phyloP scores from a whole-genome alignment of 495 filamentous ascomycete genomes.

The Thermochaetoides thermophila region DNA sequence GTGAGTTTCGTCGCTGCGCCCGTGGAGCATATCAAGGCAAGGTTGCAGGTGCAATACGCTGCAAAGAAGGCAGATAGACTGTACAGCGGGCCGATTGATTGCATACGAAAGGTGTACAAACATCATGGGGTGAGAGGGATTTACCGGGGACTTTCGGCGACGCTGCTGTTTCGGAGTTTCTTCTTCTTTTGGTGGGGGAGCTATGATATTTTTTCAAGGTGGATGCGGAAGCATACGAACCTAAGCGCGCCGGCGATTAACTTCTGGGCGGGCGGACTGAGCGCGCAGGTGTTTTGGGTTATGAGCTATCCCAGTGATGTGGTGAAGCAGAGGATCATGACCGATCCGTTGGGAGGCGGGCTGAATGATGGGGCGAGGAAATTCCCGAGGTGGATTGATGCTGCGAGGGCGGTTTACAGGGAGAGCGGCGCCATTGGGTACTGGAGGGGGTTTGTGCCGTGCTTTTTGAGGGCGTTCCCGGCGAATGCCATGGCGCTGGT shows the following conservation, averaged over 20 bases:
- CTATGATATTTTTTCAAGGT: conserved; percentile 68
- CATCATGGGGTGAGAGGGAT: conserved; percentile 62
- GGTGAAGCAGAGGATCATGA: conserved; percentile 97
- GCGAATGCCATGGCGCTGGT: conserved; percentile 90
- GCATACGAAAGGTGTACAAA: conserved; percentile 47
- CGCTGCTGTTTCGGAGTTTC: conserved; percentile 74
- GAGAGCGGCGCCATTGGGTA: conserved; percentile 67
- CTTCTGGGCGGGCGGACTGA: conserved; percentile 92
- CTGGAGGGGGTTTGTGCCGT: conserved; percentile 88
- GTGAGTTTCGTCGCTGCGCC: conserved; percentile 87
- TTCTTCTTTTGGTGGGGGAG: conserved; percentile 98
- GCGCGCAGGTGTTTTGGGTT: conserved; percentile 87
- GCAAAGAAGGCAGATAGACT: conserved; percentile 55
- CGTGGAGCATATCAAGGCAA: conserved; percentile 89
- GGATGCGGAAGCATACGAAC: conserved; percentile 48
- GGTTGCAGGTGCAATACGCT: conserved; percentile 83
- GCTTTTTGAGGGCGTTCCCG: conserved; percentile 86
- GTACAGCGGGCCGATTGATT: conserved; percentile 81
- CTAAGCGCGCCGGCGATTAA: conserved; percentile 70
- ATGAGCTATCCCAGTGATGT: conserved; percentile 86
- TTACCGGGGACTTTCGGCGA: conserved; percentile 73
- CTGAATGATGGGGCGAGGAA: conserved; percentile 51
- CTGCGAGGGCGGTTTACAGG: conserved; percentile 57
- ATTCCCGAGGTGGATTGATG: conserved; percentile 67
- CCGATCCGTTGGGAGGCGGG: conserved; percentile 63